A percentile compares a stretch with the other conserved stretches of the same genome.
Evolutionary conservation across 768 basidiomycete genomes (phyloP).

Genomic region (Auricularia cornea): DNA sequence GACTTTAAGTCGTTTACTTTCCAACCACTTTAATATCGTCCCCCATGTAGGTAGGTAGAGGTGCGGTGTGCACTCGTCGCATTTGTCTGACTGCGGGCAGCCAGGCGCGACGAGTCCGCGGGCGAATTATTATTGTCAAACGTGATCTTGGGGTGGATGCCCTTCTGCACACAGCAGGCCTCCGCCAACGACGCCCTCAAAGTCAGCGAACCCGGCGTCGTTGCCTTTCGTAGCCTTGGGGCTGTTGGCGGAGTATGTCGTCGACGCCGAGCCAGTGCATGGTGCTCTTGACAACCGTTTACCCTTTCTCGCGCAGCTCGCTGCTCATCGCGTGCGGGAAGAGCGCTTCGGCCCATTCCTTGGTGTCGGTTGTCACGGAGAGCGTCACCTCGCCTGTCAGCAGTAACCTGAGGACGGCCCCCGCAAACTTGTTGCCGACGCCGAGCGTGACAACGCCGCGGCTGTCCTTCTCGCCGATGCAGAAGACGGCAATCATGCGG

Average conservation of each 20-base stretch:
- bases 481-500: constrained; percentile 66
- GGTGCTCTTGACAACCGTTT: constrained; percentile 92
- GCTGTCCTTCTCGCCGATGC: constrained; percentile 74
- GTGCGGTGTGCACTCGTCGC: constrained; percentile 70
- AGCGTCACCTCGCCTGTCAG: constrained; percentile 68
- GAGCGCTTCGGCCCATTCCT: constrained; percentile 77
- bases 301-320: constrained; percentile 79
- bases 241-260: constrained; percentile 88
- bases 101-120: constrained; percentile 46
- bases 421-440: constrained; percentile 85
- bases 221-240: constrained; percentile 91
- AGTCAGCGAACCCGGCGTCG: constrained; percentile 82
- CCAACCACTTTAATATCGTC: too few relatives aligned
- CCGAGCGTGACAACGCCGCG: constrained; percentile 90
- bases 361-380: constrained; percentile 79
- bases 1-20: too few relatives aligned
- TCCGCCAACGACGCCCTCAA: constrained; percentile 89
- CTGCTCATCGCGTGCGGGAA: constrained; percentile 88
- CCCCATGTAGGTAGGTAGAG: too few relatives aligned
- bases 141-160: constrained; percentile 71
- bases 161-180: constrained; percentile 55
- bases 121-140: constrained; percentile 66
- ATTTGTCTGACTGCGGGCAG: constrained; percentile 27
- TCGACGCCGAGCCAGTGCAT: constrained; percentile 92
- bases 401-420: constrained; percentile 70